Conservation (phyloP, 1,139 yeast species). For the Yamadazyma blattariae region DNA sequence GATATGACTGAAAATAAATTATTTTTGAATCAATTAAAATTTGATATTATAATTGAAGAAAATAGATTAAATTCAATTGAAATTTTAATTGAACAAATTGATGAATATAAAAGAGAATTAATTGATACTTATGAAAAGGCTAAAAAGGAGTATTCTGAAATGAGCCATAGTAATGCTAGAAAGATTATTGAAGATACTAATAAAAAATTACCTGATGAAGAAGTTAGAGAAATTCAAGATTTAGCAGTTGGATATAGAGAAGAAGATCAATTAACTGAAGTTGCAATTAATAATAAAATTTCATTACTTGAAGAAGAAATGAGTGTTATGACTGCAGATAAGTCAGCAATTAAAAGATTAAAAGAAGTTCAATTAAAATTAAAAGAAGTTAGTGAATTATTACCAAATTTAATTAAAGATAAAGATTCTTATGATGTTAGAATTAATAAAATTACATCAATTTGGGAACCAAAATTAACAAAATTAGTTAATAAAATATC, state of each 20-base stretch:
- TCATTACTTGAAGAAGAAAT: slow-evolving; percentile 36
- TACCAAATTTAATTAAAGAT: slow-evolving; percentile 32
- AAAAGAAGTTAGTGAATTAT: slow-evolving; percentile 21
- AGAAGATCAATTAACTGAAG: slow-evolving; percentile 41
- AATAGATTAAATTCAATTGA: slow-evolving; percentile 34
- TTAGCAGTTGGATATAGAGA: slow-evolving; percentile 45
- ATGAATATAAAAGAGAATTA: slow-evolving; percentile 25
- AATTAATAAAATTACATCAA: slow-evolving; percentile 35
- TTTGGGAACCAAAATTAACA: slow-evolving; percentile 62
- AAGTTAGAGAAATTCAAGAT: slow-evolving; percentile 37
- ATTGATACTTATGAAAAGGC: slow-evolving; percentile 37
- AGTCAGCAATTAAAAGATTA: slow-evolving; percentile 33
- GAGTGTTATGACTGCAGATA: slow-evolving; percentile 37
- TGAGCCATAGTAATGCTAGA: slow-evolving; percentile 45
- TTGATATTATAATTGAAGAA: slow-evolving; percentile 26
- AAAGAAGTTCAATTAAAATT: slow-evolving; percentile 30
- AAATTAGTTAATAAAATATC: slow-evolving; percentile 54
- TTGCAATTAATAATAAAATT: slow-evolving; percentile 28
- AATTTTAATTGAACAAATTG: slow-evolving; percentile 32
- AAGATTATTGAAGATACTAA: slow-evolving; percentile 40
- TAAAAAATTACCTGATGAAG: slow-evolving; percentile 38
- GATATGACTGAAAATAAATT: slow-evolving; percentile 1
- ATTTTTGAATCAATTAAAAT: slow-evolving; percentile 11
- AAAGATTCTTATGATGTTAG: slow-evolving; percentile 26
- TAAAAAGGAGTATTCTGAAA: slow-evolving; percentile 37